Base-by-base conservation (phyloP, 1,139 yeast species). In the Saccharomycopsis phalli region DNA sequence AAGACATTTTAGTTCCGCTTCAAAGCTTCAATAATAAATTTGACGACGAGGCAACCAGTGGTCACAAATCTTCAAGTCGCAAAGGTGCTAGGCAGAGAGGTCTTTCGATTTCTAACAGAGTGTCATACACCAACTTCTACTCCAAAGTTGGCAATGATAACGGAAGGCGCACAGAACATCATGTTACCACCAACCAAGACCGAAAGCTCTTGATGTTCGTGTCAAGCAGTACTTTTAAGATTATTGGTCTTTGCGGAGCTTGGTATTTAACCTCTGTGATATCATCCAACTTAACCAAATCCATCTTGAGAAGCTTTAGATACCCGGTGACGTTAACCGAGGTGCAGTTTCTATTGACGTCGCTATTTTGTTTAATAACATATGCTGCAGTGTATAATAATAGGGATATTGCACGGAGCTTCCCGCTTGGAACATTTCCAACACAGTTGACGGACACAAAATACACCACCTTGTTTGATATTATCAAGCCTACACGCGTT, bases 271-370 rank as follows among this genome's bases (percentile, higher is more conserved):
- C 82, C 5, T 81, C 94, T 13, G 86, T 93, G 8, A 59, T 87
- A 16, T 83, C 95, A 3, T 81, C 81, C 48, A 88, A 86, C 50
- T 69, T 91, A 34, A 82, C 94, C 39, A 91, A 91, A 57, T 55
- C 75, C 40, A 84, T 91, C 38, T 65, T 91, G 43, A 76, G 69
- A 40, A 70, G 71, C 44, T 86, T 80, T 56, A 76, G 74, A 33
- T 77, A 76, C 55, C 96, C 97, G 0, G 72, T 87, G 19, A 81
- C 95, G 2, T 66, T 91, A 41, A 87, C 97, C 1, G 86, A 87
- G 65, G 71, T 79, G 45, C 98, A 91, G 62, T 91, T 91, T 55
- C 50, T 79, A 22, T 66, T 83, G 52, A 88, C 86, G 39, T 77
- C 77, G 17, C 25, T 53, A 2, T 47, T 62, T 19, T 61, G 63